These are phyloP conservation scores for Chalciporus sp. DNA, from an alignment of 1,284 basidiomycete genomes.

Conservation along the genomic window DNA sequence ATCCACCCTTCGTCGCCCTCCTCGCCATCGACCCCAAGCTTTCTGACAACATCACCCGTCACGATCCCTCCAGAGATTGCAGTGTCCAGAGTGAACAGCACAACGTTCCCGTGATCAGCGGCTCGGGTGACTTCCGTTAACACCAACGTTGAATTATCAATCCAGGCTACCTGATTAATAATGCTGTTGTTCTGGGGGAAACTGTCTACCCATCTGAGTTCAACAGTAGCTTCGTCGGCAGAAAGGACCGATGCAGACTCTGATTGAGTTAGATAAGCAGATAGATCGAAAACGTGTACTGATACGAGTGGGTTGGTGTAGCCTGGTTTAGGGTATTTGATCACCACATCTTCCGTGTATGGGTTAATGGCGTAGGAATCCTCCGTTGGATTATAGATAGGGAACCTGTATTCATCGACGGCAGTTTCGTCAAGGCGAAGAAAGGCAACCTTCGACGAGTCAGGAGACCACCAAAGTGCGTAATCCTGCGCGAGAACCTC, in stretches of 20 bases:
- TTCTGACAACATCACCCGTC: conserved; percentile 67
- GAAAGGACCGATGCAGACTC: conserved; percentile 37
- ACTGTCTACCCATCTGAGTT: conserved; percentile 68
- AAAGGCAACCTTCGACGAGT: conserved; percentile 81
- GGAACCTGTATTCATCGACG: conserved; percentile 86
- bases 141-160: conserved; percentile 74
- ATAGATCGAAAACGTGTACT: conserved; percentile 82
- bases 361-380: conserved; percentile 71
- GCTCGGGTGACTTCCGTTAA: conserved; percentile 88
- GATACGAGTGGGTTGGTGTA: conserved; percentile 87
- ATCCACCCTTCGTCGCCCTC: conserved; percentile 94
- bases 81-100: conserved; percentile 66
- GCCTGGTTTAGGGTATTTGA: conserved; percentile 93
- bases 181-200: conserved; percentile 67
- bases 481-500: conserved; percentile 79
- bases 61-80: conserved; percentile 25
- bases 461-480: conserved; percentile 92
- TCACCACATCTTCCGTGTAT: conserved; percentile 76
- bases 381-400: conserved; percentile 86
- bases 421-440: conserved; percentile 86
- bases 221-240: conserved; percentile 50
- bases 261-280: conserved; percentile 43
- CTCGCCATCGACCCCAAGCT: conserved; percentile 78
- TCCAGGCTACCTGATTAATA: conserved; percentile 86
- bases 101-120: conserved; percentile 76